Conservation (phyloP, 306 rosid genomes). For the Cercis canadensis region DNA sequence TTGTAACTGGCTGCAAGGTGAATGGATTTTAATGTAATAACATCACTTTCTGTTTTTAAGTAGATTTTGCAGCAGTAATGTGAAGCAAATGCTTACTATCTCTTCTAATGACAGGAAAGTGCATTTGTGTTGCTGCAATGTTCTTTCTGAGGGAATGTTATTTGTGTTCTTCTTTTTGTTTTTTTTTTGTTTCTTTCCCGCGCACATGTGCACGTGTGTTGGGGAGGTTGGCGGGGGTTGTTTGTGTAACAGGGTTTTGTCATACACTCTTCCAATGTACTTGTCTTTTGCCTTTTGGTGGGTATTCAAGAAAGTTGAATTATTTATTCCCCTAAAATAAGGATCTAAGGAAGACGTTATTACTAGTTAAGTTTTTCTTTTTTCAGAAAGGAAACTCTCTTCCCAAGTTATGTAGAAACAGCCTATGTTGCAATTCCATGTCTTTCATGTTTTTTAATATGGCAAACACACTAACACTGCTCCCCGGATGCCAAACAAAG, state of each 20-base stretch:
- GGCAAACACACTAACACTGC: too few relatives aligned
- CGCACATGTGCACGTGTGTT: not conserved
- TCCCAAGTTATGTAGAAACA: too few relatives aligned
- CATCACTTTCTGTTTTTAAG: not conserved
- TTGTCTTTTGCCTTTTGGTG: too few relatives aligned
- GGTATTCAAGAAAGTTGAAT: too few relatives aligned
- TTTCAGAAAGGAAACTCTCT: too few relatives aligned
- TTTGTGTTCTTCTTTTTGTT: not conserved
- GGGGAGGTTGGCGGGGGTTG: not conserved
- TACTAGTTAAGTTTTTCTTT: too few relatives aligned
- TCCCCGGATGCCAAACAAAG: not conserved
- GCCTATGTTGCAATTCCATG: too few relatives aligned
- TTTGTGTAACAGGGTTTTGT: too few relatives aligned
- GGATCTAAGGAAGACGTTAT: too few relatives aligned
- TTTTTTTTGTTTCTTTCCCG: not conserved
- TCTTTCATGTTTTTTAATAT: too few relatives aligned
- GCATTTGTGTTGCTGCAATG: conserved; percentile 10
- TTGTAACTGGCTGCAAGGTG: not conserved
- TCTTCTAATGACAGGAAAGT: not conserved
- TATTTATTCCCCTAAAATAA: too few relatives aligned
- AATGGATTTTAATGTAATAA: not conserved
- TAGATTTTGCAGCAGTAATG: not conserved
- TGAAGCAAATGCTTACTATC: conserved; percentile 29
- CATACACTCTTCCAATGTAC: too few relatives aligned
- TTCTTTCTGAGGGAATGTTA: not conserved